These are phyloP conservation scores for Sporothrix phasma DNA, from an alignment of 2,329 filamentous ascomycete genomes.

Conservation along the genomic window DNA sequence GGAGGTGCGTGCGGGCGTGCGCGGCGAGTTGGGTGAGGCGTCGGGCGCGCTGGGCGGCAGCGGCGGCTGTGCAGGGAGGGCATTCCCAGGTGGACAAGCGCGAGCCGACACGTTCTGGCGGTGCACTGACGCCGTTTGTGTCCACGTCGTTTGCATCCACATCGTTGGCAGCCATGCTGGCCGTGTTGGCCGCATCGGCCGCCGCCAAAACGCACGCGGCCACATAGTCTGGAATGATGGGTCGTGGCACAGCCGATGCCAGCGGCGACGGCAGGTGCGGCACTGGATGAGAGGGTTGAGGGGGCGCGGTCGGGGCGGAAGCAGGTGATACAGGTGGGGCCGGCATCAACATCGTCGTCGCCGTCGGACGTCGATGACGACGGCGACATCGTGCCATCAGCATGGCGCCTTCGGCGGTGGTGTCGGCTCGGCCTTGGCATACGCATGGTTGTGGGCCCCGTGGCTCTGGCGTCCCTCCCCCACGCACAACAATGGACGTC, in stretches of 20 bases:
- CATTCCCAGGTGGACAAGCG: background rate
- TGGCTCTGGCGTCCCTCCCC: too few relatives aligned
- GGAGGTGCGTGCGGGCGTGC: background rate
- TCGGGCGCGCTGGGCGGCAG: background rate
- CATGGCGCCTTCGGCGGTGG: too few relatives aligned
- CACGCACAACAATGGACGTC: too few relatives aligned
- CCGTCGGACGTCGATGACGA: too few relatives aligned
- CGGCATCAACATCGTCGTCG: too few relatives aligned
- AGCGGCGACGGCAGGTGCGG: constrained; percentile 67
- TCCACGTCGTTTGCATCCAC: constrained; percentile 32
- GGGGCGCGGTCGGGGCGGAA: background rate
- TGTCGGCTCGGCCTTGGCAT: too few relatives aligned
- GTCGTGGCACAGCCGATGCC: constrained; percentile 75
- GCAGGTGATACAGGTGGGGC: too few relatives aligned
- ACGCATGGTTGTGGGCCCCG: too few relatives aligned
- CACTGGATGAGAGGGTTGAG: constrained; percentile 76
- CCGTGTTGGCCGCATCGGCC: constrained; percentile 19
- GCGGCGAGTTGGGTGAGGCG: background rate
- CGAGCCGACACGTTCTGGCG: too few relatives aligned
- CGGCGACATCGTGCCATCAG: too few relatives aligned
- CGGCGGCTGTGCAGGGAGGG: background rate
- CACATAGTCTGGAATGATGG: constrained; percentile 55
- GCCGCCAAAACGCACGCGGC: constrained; percentile 34
- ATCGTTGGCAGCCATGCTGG: too few relatives aligned
- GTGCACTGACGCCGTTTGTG: constrained; percentile 39